A percentile compares a stretch with the other conserved stretches of the same genome.
phyloP scores from a whole-genome alignment of 495 filamentous ascomycete genomes.

The Corynascus novoguineensis region DNA sequence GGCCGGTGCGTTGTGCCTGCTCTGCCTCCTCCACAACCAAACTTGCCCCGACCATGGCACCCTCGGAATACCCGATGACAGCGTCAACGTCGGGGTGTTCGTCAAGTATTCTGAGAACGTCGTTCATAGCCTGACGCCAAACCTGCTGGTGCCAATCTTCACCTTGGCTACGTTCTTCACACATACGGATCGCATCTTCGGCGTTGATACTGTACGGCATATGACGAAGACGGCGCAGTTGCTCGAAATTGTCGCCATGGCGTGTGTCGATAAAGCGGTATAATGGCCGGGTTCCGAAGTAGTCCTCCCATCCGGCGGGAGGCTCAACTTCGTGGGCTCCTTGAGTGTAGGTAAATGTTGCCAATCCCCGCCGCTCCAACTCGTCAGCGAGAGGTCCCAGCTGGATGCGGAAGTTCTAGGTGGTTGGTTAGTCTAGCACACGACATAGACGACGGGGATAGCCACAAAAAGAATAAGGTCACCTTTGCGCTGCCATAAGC shows the following conservation, averaged over 20 bases:
- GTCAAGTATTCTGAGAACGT: constrained; percentile 33
- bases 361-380: constrained; percentile 37
- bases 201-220: constrained; percentile 43
- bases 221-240: constrained; percentile 46
- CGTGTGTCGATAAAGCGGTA: constrained; percentile 48
- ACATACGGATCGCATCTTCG: constrained; percentile 46
- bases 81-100: constrained; percentile 41
- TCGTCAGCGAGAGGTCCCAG: constrained; percentile 47
- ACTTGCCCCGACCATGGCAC: constrained; percentile 46
- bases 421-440: neutral
- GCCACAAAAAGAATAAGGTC: neutral
- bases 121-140: constrained; percentile 31
- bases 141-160: constrained; percentile 26
- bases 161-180: constrained; percentile 28
- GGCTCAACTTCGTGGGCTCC: constrained; percentile 41
- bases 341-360: constrained; percentile 45
- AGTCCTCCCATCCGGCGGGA: constrained; percentile 46
- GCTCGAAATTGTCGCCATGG: constrained; percentile 40
- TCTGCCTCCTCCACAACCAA: constrained; percentile 47
- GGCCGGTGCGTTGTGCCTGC: constrained; percentile 33
- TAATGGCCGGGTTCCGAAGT: constrained; percentile 48
- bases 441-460: neutral
- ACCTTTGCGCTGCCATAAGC: constrained; percentile 38
- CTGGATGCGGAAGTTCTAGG: constrained; percentile 50
- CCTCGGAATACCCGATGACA: constrained; percentile 52